These are phyloP conservation scores for Barnettozyma sp. DNA, from an alignment of 805 yeast genomes.

Conservation along the genomic window DNA sequence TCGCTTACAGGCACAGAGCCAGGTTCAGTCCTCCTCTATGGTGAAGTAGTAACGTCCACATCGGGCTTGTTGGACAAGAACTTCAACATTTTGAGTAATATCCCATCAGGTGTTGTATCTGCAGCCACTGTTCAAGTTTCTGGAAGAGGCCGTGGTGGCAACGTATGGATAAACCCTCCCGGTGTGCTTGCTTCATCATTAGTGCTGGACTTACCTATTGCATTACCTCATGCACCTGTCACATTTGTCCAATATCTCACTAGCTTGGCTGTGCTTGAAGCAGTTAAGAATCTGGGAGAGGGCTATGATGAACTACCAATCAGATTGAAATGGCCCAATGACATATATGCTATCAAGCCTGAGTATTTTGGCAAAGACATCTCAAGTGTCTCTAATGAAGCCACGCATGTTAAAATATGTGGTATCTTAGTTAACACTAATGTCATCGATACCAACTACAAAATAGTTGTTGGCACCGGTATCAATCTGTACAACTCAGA, in stretches of 20 bases:
- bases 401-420: slow-evolving; percentile 66
- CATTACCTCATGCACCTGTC: slow-evolving; percentile 46
- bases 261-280: slow-evolving; percentile 76
- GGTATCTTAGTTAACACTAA: slow-evolving; percentile 84
- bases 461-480: slow-evolving; percentile 80
- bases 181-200: slow-evolving; percentile 86
- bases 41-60: slow-evolving; percentile 89
- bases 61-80: slow-evolving; percentile 72
- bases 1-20: slow-evolving; percentile 29
- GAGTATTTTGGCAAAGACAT: slow-evolving; percentile 40
- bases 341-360: slow-evolving; percentile 70
- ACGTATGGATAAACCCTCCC: slow-evolving; percentile 89
- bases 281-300: slow-evolving; percentile 50
- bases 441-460: slow-evolving; percentile 50
- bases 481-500: slow-evolving; percentile 77
- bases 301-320: slow-evolving; percentile 76
- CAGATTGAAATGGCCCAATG: slow-evolving; percentile 95
- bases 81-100: slow-evolving; percentile 42
- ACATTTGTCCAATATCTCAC: slow-evolving; percentile 84
- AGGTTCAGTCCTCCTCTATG: slow-evolving; percentile 66
- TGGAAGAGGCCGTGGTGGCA: slow-evolving; percentile 93
- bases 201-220: slow-evolving; percentile 46
- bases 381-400: slow-evolving; percentile 47
- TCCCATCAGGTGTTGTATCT: slow-evolving; percentile 64
- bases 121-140: slow-evolving; percentile 79